These are phyloP conservation scores for Quaeritorhiza haematococci DNA, from an alignment of 371 early-diverging fungal species.

Conservation along the genomic window DNA sequence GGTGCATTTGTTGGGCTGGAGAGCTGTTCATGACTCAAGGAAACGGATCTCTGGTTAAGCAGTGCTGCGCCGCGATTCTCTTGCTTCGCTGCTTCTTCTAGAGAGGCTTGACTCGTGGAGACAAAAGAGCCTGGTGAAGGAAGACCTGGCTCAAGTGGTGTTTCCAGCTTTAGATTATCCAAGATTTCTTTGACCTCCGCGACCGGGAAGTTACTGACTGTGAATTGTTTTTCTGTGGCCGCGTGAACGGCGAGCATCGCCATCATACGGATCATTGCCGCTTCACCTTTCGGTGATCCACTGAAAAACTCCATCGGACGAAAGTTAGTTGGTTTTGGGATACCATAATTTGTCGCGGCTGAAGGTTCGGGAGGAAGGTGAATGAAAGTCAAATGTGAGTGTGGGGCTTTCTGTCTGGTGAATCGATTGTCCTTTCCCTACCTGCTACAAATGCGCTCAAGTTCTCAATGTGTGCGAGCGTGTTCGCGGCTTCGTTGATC, in stretches of 20 bases:
- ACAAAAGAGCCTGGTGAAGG: background rate
- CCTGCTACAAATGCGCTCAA: conserved; percentile 24
- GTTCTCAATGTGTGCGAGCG: conserved; percentile 21
- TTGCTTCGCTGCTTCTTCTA: background rate
- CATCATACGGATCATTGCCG: conserved; percentile 15
- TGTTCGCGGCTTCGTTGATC: conserved; percentile 7
- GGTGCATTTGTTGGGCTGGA: too few species aligned
- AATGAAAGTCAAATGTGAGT: background rate
- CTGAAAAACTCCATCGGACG: conserved; percentile 29
- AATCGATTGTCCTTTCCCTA: background rate
- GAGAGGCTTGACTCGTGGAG: background rate
- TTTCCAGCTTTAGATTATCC: background rate
- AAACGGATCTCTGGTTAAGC: too few species aligned
- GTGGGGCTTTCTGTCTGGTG: background rate
- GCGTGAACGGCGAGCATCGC: conserved; percentile 19
- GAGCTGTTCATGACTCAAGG: too few species aligned
- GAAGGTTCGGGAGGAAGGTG: background rate
- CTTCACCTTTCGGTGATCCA: conserved; percentile 28
- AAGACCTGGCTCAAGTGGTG: background rate
- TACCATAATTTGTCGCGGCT: conserved; percentile 21
- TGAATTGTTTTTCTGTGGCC: conserved; percentile 15
- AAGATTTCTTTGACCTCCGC: background rate
- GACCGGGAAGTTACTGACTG: background rate
- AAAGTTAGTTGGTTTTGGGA: conserved; percentile 14
- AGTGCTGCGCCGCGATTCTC: too few species aligned